Base-by-base conservation (phyloP, 345 rosid species). In the Balakata baccata region DNA sequence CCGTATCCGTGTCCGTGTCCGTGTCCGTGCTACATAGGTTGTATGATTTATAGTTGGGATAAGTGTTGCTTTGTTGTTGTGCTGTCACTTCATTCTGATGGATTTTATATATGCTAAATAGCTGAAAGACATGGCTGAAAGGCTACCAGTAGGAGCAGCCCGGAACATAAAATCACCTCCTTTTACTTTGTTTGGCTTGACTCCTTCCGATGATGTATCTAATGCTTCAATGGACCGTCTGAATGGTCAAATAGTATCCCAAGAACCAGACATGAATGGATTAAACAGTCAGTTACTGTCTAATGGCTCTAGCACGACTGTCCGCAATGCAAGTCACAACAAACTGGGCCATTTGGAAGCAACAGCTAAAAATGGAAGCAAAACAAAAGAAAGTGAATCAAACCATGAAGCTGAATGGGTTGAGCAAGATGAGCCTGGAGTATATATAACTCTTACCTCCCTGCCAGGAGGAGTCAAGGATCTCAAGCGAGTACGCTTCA, bases 401-500 rank as follows among this genome's bases (percentile, higher is more conserved):
- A 88, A 80, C 41, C 80, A 77, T 76, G 98, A 90, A 34, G 82
- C 76, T 77, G 98, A 96, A 77, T 89, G 98, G 95, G 97, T 96
- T 66, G 99, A 96, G 79, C 98, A 96, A 86, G 97, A 91, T 73
- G 97, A 96, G 81, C 95, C 93, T 49, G 98, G 99, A 72, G 98
- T 96, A 16, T 93, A 93, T 79, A 91, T 96, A 49, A 96, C 99
- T 66, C 90, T 96, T 52, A 91, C 92, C 68, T 89, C 97, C 39
- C 83, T 90, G 38, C 86, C 92, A 3, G 98, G 97, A 45, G 97
- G 96, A 70, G 87, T 77, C 68, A 93, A 91, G 81, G 98, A 96
- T 87, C 95, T 96, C 69, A 93, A 96, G 84, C 92, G 99, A 64
- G 99, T 96, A 60, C 98, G 99, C 75, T 96, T 96, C 88, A 96